These are phyloP conservation scores for Helianthus tuberosus DNA, from an alignment of 129 eudicot species.

Conservation along the genomic window DNA sequence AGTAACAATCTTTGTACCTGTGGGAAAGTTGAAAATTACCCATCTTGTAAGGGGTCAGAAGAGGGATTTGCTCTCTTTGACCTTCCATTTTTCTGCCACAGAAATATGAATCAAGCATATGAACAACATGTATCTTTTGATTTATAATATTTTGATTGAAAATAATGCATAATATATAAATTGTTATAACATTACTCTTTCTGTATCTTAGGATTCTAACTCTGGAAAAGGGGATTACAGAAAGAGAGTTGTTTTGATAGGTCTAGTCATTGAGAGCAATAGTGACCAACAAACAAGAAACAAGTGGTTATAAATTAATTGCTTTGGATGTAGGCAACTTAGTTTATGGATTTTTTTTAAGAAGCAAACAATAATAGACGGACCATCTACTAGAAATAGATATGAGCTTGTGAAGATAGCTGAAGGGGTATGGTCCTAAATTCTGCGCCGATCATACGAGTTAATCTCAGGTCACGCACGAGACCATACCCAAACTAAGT, in stretches of 20 bases:
- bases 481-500: too few species aligned
- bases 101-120: not conserved
- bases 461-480: too few species aligned
- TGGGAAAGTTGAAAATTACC: slow-evolving; percentile 57
- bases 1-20: slow-evolving; percentile 33
- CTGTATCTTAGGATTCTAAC: not conserved
- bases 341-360: not conserved
- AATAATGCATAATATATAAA: not conserved
- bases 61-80: slow-evolving; percentile 34
- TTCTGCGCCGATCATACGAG: too few species aligned
- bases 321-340: slow-evolving; percentile 1
- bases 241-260: not conserved
- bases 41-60: slow-evolving; percentile 49
- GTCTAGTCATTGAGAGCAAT: not conserved
- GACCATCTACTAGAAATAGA: not conserved
- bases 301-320: slow-evolving; percentile 10
- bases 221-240: not conserved
- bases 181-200: not conserved
- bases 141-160: not conserved
- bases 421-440: too few species aligned
- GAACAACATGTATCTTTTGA: not conserved
- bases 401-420: too few species aligned
- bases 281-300: slow-evolving; percentile 5
- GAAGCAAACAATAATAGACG: too few species aligned
- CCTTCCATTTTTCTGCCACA: not conserved